Percentiles rank a stretch among this genome's conserved stretches.
These are phyloP conservation scores for Schizophyllum amplum DNA, from an alignment of 1,284 basidiomycete species.

Conservation along the genomic window DNA sequence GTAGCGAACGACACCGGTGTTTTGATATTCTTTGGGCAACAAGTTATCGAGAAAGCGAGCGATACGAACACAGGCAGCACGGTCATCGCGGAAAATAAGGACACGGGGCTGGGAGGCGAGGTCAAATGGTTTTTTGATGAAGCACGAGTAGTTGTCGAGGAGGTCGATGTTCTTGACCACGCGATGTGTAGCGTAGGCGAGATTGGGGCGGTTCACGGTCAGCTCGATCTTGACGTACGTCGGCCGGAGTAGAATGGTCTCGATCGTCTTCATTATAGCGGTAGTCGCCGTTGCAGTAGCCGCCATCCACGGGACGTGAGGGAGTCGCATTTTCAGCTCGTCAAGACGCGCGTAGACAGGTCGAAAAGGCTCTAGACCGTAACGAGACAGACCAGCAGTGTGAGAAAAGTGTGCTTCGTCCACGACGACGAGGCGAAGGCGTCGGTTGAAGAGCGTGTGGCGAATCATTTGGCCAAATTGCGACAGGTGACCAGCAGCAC, in stretches of 20 bases:
- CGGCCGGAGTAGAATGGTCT: constrained; percentile 12
- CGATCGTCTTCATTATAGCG: constrained; percentile 17
- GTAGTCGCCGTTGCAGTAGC: constrained; percentile 17
- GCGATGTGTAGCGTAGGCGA: constrained; percentile 21
- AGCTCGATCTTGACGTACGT: constrained; percentile 12
- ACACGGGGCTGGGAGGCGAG: constrained; percentile 13
- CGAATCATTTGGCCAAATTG: constrained; percentile 10
- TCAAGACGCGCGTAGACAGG: constrained; percentile 17
- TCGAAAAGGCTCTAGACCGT: constrained; percentile 19
- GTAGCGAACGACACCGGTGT: constrained; percentile 15
- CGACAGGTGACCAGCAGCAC: constrained; percentile 16
- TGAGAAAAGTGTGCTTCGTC: constrained; percentile 18
- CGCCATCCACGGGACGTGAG: constrained; percentile 10
- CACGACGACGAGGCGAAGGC: constrained; percentile 11
- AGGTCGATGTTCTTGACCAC: constrained; percentile 15
- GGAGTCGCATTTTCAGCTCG: constrained; percentile 16
- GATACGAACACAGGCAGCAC: constrained; percentile 10
- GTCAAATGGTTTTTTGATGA: constrained; percentile 15
- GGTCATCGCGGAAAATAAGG: constrained; percentile 19
- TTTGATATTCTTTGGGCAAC: constrained; percentile 6
- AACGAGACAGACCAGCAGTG: constrained; percentile 14
- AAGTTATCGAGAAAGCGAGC: constrained; percentile 6
- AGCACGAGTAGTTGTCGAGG: constrained; percentile 19
- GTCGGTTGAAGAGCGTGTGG: constrained; percentile 3
- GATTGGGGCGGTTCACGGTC: constrained; percentile 22